Base-by-base conservation (phyloP, 768 basidiomycete genomes). In the Cystobasidium onofrii region DNA sequence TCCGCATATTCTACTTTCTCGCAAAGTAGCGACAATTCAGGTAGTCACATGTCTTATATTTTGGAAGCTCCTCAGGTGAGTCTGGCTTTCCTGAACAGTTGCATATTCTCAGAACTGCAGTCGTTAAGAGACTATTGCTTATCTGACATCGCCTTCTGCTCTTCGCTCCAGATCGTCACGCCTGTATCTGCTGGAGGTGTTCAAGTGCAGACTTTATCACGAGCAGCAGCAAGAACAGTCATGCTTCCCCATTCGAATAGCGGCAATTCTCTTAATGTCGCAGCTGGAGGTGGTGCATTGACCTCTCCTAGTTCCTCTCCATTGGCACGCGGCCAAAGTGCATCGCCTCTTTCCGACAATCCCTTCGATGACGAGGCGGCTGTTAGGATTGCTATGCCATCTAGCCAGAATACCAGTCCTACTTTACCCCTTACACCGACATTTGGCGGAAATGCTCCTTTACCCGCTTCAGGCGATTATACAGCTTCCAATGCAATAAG, bases 1-100 rank as follows among this genome's bases (percentile, higher is more conserved):
- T 71, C 69, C 6, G 69, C 69, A 12, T 71, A 71, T 29, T 71
- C 69, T 36, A 71, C 69, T 55, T 71, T 71, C 55, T 71, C 69
- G 1, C 69, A 71, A 27, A 36, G 46, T 27, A 71, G 54, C 6
- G 69, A 52, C 9, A 34, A 23, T 71, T 34, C 69, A 4, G 54
- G 29, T n/a, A 57, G 52, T 61, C 78, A 78, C 41, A 77, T 79
- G 78, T 76, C 75, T 18, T 79, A 79, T 72, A 77, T 79, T 62
- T 77, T 79, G 69, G 79, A 79, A 41, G 77, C 79, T 27, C 79
- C 79, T n/a, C 50, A 72, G 74, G 74, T 75, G 18, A 46, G 70
- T 50, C 31, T 55, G 1, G 7, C 31, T 41, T 64, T n/a, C 6
- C 20, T 25, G 39, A 46, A 7, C 33, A 41, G 34, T 39, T 67